phyloP scores from a whole-genome alignment of 176 grass and related monocot species.

The Triticum timopheevii region DNA sequence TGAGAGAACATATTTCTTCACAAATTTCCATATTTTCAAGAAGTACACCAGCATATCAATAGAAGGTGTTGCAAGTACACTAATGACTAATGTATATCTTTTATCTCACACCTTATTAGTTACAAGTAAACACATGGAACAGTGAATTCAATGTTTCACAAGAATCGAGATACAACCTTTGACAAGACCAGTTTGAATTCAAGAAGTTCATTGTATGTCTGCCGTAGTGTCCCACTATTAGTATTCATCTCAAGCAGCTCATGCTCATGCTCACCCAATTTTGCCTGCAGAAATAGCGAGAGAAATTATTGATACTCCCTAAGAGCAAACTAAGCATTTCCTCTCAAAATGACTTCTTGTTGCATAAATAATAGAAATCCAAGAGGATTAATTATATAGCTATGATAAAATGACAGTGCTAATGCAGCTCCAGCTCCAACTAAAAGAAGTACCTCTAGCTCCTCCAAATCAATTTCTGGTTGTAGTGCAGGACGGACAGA shows the following conservation, averaged over 20 bases:
- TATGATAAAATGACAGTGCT: constrained; percentile 4
- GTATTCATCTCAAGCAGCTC: constrained; percentile 96
- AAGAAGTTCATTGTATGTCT: constrained; percentile 95
- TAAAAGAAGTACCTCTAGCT: constrained; percentile 68
- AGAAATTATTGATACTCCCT: neutral
- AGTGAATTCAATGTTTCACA: constrained; percentile 6
- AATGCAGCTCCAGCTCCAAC: constrained; percentile 75
- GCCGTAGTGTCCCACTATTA: constrained; percentile 81
- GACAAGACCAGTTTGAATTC: constrained; percentile 97
- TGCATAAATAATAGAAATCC: constrained; percentile 20
- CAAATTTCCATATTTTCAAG: neutral
- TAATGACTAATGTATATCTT: neutral
- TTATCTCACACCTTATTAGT: constrained; percentile 18
- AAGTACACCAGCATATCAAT: neutral
- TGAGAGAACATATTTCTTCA: neutral
- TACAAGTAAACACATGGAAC: constrained; percentile 6
- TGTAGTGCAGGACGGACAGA: constrained; percentile 67
- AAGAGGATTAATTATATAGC: neutral
- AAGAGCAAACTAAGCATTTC: constrained; percentile 13
- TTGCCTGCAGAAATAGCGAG: constrained; percentile 49
- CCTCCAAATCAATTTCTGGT: constrained; percentile 90
- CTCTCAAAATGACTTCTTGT: neutral
- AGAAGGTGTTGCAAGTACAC: neutral
- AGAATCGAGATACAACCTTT: constrained; percentile 78
- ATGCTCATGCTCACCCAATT: constrained; percentile 84